These are phyloP conservation scores for Aspergillus proliferans DNA, from an alignment of 2,329 filamentous ascomycete genomes.

Conservation along the genomic window DNA sequence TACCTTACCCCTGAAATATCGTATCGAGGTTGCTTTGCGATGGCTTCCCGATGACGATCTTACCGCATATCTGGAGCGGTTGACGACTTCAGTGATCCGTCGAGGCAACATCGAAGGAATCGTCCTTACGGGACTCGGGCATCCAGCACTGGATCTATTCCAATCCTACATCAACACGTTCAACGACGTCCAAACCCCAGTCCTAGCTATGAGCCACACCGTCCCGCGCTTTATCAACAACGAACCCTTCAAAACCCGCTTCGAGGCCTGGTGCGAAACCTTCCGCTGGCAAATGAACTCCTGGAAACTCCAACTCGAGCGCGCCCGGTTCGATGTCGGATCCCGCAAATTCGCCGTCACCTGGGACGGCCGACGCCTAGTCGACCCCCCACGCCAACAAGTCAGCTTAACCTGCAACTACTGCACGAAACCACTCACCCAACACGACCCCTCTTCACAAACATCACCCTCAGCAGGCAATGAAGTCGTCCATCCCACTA, in stretches of 20 bases:
- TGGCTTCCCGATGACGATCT: constrained; percentile 43
- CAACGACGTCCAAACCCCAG: constrained; percentile 57
- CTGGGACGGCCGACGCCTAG: constrained; percentile 44
- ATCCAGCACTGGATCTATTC: constrained; percentile 54
- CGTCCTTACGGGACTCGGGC: constrained; percentile 55
- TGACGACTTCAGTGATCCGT: constrained; percentile 45
- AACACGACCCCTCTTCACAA: constrained; percentile 33
- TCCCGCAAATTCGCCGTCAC: constrained; percentile 49
- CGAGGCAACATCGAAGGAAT: constrained; percentile 57
- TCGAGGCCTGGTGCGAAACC: constrained; percentile 55
- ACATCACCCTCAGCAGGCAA: constrained; percentile 18
- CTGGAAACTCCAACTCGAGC: constrained; percentile 56
- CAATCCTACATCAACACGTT: constrained; percentile 55
- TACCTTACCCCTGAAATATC: constrained; percentile 54
- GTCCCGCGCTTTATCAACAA: constrained; percentile 55
- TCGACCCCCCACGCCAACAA: constrained; percentile 47
- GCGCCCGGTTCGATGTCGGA: constrained; percentile 54
- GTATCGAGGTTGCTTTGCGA: constrained; percentile 56
- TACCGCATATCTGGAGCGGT: constrained; percentile 49
- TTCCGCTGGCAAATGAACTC: constrained; percentile 57
- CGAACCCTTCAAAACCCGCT: constrained; percentile 45
- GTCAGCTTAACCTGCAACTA: constrained; percentile 55
- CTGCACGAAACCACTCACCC: constrained; percentile 53
- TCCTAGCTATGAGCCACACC: constrained; percentile 54
- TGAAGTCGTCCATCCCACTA: constrained; percentile 31